Conservation (phyloP, 306 rosid species). For the Quercus bicolor region DNA sequence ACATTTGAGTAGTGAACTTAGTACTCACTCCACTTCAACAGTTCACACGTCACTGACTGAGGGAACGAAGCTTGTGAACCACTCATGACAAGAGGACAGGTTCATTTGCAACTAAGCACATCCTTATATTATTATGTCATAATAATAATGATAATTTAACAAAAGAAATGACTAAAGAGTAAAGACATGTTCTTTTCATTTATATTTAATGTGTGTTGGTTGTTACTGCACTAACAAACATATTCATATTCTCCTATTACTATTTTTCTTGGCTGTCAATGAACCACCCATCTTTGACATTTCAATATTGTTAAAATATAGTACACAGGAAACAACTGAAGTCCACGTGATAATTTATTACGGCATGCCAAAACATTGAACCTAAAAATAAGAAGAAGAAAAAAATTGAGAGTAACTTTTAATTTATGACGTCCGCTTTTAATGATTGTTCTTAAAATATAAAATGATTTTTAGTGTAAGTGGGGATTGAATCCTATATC, state of each 20-base stretch:
- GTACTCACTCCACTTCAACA: slow-evolving; percentile 49
- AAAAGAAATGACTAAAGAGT: neutral
- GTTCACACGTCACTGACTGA: slow-evolving; percentile 38
- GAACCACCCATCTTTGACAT: slow-evolving; percentile 14
- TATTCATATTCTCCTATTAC: too few relatives aligned
- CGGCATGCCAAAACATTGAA: too few relatives aligned
- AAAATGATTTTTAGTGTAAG: too few relatives aligned
- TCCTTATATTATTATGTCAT: neutral
- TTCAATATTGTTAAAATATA: neutral
- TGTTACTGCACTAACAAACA: too few relatives aligned
- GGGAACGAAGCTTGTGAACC: slow-evolving; percentile 39
- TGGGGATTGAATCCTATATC: too few relatives aligned
- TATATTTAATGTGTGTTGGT: too few relatives aligned
- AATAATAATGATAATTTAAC: neutral
- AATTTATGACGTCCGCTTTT: rapidly evolving
- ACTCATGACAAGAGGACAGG: slow-evolving; percentile 24
- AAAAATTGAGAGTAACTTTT: too few relatives aligned
- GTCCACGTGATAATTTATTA: too few relatives aligned
- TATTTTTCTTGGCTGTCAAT: slow-evolving; percentile 15
- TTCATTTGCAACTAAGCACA: slow-evolving; percentile 28
- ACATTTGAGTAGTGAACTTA: slow-evolving; percentile 34
- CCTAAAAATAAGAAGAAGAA: too few relatives aligned
- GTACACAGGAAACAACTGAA: neutral
- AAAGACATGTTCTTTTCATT: too few relatives aligned
- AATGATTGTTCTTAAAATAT: too few relatives aligned